These are phyloP conservation scores for Ormosia semicastrata DNA, from an alignment of 306 rosid species.

Conservation along the genomic window DNA sequence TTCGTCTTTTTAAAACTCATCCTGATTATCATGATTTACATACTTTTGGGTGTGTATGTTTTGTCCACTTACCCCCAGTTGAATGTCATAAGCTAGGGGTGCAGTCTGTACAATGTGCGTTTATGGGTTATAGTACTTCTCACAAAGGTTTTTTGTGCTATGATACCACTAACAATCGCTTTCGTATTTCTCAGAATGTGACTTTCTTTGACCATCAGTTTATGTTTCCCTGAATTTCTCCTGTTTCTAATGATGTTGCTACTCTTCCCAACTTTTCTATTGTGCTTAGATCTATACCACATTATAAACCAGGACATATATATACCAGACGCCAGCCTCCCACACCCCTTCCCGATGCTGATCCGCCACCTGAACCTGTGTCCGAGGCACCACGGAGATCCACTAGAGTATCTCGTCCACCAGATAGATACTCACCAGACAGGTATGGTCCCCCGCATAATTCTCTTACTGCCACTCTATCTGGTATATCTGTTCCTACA, in stretches of 20 bases:
- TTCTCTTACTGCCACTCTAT: not conserved
- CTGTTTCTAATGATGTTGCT: too few species aligned
- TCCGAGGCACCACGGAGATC: too few species aligned
- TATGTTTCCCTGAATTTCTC: not conserved
- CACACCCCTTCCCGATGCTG: not conserved
- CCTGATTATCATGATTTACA: not conserved
- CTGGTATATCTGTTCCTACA: not conserved
- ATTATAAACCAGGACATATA: not conserved
- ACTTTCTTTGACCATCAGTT: not conserved
- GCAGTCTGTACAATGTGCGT: not conserved
- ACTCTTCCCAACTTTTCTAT: too few species aligned
- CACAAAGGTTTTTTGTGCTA: not conserved
- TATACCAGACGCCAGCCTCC: not conserved
- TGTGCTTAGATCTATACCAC: too few species aligned
- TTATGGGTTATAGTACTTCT: not conserved
- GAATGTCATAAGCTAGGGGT: not conserved
- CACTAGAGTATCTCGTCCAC: too few species aligned
- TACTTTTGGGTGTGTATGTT: not conserved
- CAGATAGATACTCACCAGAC: too few species aligned
- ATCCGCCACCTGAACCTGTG: not conserved
- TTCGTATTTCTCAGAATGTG: not conserved
- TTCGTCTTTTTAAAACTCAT: not conserved
- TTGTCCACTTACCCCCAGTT: not conserved
- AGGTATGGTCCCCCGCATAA: too few species aligned
- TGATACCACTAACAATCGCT: too few species aligned